phyloP scores from a whole-genome alignment of 1,284 basidiomycete genomes.

The Golubevia pallescens region DNA sequence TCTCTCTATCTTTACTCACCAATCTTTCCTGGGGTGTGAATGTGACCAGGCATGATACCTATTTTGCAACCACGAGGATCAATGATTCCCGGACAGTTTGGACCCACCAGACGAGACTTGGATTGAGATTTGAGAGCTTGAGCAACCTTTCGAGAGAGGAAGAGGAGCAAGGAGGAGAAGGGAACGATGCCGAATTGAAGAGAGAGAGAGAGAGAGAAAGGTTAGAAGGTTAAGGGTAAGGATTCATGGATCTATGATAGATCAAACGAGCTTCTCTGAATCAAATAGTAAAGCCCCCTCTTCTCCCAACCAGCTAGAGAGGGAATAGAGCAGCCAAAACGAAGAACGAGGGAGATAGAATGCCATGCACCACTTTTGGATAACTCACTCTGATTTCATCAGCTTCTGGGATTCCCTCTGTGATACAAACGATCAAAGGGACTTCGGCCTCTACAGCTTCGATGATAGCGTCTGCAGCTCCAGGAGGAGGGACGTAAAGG shows the following conservation, averaged over 20 bases:
- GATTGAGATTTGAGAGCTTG: conserved; percentile 51
- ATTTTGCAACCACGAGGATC: conserved; percentile 64
- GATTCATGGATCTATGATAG: no score
- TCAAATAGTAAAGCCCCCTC: no score
- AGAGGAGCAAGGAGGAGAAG: no score
- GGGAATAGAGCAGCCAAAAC: no score
- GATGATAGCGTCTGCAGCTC: conserved; percentile 61
- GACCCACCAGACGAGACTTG: conserved; percentile 56
- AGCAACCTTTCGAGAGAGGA: conserved; percentile 30
- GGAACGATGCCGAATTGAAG: no score
- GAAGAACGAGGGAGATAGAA: not conserved
- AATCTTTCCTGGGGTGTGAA: conserved; percentile 59
- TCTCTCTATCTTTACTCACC: conserved; percentile 6
- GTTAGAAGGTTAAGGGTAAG: no score
- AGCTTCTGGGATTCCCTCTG: conserved; percentile 63
- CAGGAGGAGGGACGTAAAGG: conserved; percentile 60
- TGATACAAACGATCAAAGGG: conserved; percentile 59
- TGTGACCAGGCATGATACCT: conserved; percentile 64
- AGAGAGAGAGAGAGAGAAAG: no score
- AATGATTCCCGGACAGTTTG: conserved; percentile 64
- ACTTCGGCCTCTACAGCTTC: conserved; percentile 63
- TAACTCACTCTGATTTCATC: conserved; percentile 46
- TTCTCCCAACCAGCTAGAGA: no score
- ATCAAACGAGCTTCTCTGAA: no score
- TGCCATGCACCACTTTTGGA: not conserved